Percentiles rank a stretch among this genome's conserved stretches.
Evolutionary conservation across 2,329 filamentous ascomycete species (phyloP).

Genomic region (Cyanodermella asteris): DNA sequence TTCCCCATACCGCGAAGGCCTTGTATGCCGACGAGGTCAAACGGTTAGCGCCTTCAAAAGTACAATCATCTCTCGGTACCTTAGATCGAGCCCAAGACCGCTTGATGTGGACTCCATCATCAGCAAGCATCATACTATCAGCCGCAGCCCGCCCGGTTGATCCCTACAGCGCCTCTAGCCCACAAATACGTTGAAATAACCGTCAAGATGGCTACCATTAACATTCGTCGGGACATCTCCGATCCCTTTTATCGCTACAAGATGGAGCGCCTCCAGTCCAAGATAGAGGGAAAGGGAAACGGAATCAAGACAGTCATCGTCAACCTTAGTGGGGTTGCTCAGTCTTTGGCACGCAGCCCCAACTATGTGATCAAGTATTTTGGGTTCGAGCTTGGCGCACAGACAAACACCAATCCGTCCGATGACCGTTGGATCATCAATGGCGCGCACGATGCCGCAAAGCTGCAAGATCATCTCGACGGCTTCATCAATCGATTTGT

Average conservation of each 20-base stretch:
- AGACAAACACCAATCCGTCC: conserved; percentile 92
- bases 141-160: conserved; percentile 15
- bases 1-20: conserved; percentile 91
- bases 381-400: conserved; percentile 92
- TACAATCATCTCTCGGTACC: conserved; percentile 3
- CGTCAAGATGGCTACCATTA: conserved; percentile 85
- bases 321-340: conserved; percentile 84
- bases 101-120: conserved; percentile 38
- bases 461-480: conserved; percentile 95
- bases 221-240: conserved; percentile 93
- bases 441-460: conserved; percentile 80
- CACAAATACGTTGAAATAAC: conserved; percentile 11
- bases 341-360: conserved; percentile 77
- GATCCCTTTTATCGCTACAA: conserved; percentile 99
- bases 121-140: conserved; percentile 16
- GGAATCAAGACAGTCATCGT: conserved; percentile 98
- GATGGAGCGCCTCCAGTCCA: conserved; percentile 97
- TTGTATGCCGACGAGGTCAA: conserved; percentile 74
- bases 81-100: conserved; percentile 9
- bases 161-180: conserved; percentile 10
- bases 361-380: conserved; percentile 99
- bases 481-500: conserved; percentile 98
- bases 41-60: conserved; percentile 42
- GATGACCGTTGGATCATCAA: conserved; percentile 99
- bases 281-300: conserved; percentile 99